Conservation (phyloP, 2,329 filamentous ascomycete genomes). For the Arthrobotrys sphaeroides region DNA sequence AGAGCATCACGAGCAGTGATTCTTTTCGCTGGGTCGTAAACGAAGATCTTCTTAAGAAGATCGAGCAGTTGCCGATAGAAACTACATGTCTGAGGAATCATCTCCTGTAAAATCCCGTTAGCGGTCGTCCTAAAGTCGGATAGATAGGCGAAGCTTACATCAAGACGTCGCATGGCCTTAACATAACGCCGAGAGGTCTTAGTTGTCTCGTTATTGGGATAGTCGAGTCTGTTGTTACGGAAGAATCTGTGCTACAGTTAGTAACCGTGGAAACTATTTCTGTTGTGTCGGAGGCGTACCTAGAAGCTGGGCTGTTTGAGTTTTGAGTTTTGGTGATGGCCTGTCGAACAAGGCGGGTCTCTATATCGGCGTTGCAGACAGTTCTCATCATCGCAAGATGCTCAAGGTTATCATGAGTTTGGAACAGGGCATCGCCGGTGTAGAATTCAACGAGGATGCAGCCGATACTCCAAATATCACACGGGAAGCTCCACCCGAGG, state of each 20-base stretch:
- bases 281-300: conserved; percentile 64
- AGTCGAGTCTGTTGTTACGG: conserved; percentile 72
- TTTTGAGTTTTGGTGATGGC: conserved; percentile 70
- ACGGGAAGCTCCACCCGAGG: conserved; percentile 76
- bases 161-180: conserved; percentile 75
- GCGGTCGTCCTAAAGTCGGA: not conserved
- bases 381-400: conserved; percentile 80
- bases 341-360: conserved; percentile 68
- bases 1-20: conserved; percentile 74
- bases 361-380: conserved; percentile 70
- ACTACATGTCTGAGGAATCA: conserved; percentile 68
- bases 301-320: conserved; percentile 71
- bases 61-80: conserved; percentile 73
- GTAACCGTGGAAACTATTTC: not conserved
- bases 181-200: conserved; percentile 73
- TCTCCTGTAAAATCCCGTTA: conserved; percentile 66
- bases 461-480: conserved; percentile 78
- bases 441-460: conserved; percentile 78
- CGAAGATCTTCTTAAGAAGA: conserved; percentile 73
- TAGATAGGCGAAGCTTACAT: conserved; percentile 62
- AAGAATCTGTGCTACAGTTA: conserved; percentile 68
- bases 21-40: conserved; percentile 72
- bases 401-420: conserved; percentile 77
- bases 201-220: conserved; percentile 71
- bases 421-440: conserved; percentile 75